A percentile compares a stretch with the other conserved stretches of the same genome.
These are phyloP conservation scores for Imleria badia DNA, from an alignment of 768 basidiomycete species.

Conservation along the genomic window DNA sequence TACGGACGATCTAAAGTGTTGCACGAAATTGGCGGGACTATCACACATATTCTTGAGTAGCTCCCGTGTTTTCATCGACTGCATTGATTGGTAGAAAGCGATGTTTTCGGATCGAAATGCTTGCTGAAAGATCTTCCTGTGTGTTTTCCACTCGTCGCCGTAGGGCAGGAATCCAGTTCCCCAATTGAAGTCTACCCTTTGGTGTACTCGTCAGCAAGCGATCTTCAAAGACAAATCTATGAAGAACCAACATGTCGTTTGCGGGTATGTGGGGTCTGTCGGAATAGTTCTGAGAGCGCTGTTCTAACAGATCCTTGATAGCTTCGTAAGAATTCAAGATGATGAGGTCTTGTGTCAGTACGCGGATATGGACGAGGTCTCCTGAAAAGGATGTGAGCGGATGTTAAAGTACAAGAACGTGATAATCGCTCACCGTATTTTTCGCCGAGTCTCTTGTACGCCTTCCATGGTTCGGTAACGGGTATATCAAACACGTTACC, in stretches of 20 bases:
- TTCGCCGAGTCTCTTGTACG: constrained; percentile 1
- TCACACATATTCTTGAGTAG: constrained; percentile 4
- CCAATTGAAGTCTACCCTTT: constrained; percentile 8
- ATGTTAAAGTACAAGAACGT: not conserved
- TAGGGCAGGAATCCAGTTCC: constrained; percentile 4
- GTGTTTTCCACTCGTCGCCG: constrained; percentile 4
- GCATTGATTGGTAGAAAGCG: not conserved
- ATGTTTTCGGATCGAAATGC: constrained; percentile 2
- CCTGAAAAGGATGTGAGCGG: not conserved
- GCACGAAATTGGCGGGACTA: not conserved
- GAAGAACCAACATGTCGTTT: not conserved
- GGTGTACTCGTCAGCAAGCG: not conserved
- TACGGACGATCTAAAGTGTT: constrained; percentile 10
- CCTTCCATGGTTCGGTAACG: constrained; percentile 4
- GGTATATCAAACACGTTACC: constrained; percentile 9
- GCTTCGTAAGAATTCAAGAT: constrained; percentile 11
- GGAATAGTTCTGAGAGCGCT: constrained; percentile 8
- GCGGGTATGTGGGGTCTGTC: constrained; percentile 4
- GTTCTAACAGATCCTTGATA: constrained; percentile 3
- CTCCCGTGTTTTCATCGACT: not conserved
- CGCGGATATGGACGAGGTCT: constrained; percentile 6
- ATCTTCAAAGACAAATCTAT: not conserved
- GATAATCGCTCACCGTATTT: not conserved
- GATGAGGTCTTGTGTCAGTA: constrained; percentile 9
- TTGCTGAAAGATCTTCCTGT: constrained; percentile 4